Base-by-base conservation (phyloP, 2,329 filamentous ascomycete species). In the Aspergillus ustus region DNA sequence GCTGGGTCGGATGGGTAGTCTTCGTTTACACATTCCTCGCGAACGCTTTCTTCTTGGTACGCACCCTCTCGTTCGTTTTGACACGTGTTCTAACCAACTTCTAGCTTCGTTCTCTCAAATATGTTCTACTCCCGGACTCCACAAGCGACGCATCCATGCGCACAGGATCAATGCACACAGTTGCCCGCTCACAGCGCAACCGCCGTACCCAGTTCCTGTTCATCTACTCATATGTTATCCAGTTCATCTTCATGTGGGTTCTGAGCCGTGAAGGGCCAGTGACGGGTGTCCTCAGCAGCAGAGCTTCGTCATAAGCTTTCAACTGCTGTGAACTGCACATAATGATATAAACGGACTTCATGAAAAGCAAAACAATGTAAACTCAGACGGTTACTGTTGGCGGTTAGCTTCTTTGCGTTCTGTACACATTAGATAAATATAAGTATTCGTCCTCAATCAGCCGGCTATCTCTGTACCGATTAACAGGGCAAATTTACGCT, bases 221-320 rank as follows among this genome's bases (percentile, higher is more conserved):
- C 77, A 84, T 93, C 69, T 97, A 99, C 80, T 94, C 93, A 49
- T 99, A 98, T 78, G 83, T 96, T 59, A 89, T 98, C 60, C 95
- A 99, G 81, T 86, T 98, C 68, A 82, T 93, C 59, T 96, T 98
- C 78, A 99, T 98, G 93, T 95, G 94, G 89, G 84, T 88, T 72
- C 77, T 91, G 64, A 90, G 80, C 66, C 80, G 84, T 25, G 79
- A 85, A 69, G 80, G 81, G n/a, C 77, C 78, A 2, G 70, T 76
- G 29, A 66, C 73, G n/a, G 40, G 63, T 65, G 65, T 56, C 29
- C 25, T 45, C 28, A 61, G 63, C 44, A 52, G 53, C n/a, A 61
- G 59, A 44, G 52, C 60, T 20, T 64, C 66, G 29, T 67, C 54
- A 60, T 67, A 63, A 52, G 31, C 31, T n/a, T 54, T 40, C 4